phyloP scores from a whole-genome alignment of 352 stramenopile genomes.

The Pythium angustatum region DNA sequence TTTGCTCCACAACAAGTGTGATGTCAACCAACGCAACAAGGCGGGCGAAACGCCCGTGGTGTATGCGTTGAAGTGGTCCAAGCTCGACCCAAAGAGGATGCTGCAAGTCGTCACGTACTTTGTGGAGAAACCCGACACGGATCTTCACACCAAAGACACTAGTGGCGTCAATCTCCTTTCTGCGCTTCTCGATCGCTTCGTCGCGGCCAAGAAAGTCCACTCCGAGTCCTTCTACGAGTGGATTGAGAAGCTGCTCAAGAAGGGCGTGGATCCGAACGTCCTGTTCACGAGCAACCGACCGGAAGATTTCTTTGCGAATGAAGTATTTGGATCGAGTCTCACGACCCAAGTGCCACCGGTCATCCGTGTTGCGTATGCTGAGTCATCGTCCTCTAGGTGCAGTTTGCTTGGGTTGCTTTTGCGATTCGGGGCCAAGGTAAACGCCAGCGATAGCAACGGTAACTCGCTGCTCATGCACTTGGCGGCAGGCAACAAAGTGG shows the following conservation, averaged over 20 bases:
- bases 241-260: constrained; percentile 58
- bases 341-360: constrained; percentile 41
- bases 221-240: constrained; percentile 36
- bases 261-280: constrained; percentile 48
- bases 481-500: constrained; percentile 45
- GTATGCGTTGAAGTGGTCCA: constrained; percentile 45
- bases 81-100: constrained; percentile 28
- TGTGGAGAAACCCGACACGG: constrained; percentile 33
- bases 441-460: constrained; percentile 43
- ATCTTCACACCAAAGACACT: constrained; percentile 47
- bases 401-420: constrained; percentile 52
- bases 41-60: constrained; percentile 54
- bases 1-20: constrained; percentile 55
- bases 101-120: constrained; percentile 54
- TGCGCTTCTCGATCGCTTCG: constrained; percentile 62
- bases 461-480: constrained; percentile 72
- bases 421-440: constrained; percentile 59
- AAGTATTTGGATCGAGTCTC: constrained; percentile 29
- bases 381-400: constrained; percentile 34
- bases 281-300: constrained; percentile 37
- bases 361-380: constrained; percentile 46
- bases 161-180: constrained; percentile 50
- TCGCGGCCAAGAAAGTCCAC: constrained; percentile 22
- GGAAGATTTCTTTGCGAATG: constrained; percentile 48
- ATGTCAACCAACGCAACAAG: constrained; percentile 46